Percentiles rank a stretch among this genome's conserved stretches.
These are phyloP conservation scores for Chloropicon primus DNA, from an alignment of 139 green algal species.

Conservation along the genomic window DNA sequence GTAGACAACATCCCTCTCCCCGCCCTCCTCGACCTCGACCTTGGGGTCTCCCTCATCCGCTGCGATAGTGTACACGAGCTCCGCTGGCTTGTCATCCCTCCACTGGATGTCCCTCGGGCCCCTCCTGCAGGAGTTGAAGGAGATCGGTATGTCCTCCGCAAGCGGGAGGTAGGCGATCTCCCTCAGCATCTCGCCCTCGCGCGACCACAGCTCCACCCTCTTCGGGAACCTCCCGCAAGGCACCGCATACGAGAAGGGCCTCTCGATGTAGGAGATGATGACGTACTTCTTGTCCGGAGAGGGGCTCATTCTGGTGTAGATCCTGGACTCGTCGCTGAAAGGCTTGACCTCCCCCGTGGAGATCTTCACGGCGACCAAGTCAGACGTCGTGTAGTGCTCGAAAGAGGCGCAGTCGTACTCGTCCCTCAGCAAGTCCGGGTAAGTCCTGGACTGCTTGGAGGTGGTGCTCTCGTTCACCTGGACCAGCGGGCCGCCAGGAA, in stretches of 20 bases:
- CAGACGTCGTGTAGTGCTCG: constrained; percentile 65
- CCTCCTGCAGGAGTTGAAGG: constrained; percentile 62
- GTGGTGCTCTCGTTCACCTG: constrained; percentile 46
- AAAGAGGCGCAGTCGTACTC: constrained; percentile 75
- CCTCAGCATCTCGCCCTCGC: constrained; percentile 36
- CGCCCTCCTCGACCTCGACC: constrained; percentile 44
- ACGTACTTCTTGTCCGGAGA: constrained; percentile 74
- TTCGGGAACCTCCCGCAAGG: constrained; percentile 60
- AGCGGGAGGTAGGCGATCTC: constrained; percentile 73
- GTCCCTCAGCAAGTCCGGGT: constrained; percentile 82
- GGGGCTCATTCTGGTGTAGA: constrained; percentile 68
- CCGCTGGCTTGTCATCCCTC: constrained; percentile 62
- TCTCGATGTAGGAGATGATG: constrained; percentile 68
- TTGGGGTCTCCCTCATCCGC: constrained; percentile 77
- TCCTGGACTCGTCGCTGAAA: constrained; percentile 25
- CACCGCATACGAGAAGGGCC: constrained; percentile 77
- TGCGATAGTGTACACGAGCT: constrained; percentile 72
- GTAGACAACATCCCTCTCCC: constrained; percentile 71
- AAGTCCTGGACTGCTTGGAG: constrained; percentile 75
- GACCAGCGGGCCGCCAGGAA: constrained; percentile 60
- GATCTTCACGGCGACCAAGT: constrained; percentile 46
- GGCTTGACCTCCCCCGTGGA: constrained; percentile 26
- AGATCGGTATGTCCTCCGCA: constrained; percentile 88
- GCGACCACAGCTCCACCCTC: constrained; percentile 52
- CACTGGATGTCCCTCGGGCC: constrained; percentile 74